Evolutionary conservation across 2,329 filamentous ascomycete species (phyloP).

Genomic region (Beauveria medogensis): DNA sequence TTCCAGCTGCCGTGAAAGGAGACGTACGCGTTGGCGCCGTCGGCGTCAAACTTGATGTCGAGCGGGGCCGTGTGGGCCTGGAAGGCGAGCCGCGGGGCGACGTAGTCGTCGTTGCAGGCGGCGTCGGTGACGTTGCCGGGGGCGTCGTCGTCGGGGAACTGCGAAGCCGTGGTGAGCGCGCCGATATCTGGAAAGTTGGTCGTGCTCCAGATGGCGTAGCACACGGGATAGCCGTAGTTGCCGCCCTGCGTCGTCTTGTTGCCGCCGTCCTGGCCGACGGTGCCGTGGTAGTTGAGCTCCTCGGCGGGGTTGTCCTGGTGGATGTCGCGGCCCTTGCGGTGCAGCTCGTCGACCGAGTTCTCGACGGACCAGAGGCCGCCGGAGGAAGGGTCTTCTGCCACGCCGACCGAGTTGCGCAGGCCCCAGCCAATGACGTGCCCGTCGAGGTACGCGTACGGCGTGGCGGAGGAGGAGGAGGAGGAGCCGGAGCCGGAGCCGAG

Average conservation of each 20-base stretch:
- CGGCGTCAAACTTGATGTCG: slow-evolving; percentile 57
- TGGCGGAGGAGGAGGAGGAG: slow-evolving; percentile 12
- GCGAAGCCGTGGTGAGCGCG: slow-evolving; percentile 36
- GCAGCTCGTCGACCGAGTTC: slow-evolving; percentile 60
- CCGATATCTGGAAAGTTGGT: slow-evolving; percentile 31
- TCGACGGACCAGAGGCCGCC: slow-evolving; percentile 55
- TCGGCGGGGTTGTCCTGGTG: slow-evolving; percentile 64
- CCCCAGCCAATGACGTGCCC: slow-evolving; percentile 56
- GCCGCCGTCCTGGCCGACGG: slow-evolving; percentile 30
- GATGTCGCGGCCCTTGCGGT: slow-evolving; percentile 49
- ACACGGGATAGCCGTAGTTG: slow-evolving; percentile 66
- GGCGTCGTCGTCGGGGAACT: slow-evolving; percentile 35
- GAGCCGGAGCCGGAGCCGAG: slow-evolving; percentile 16
- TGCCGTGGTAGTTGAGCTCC: slow-evolving; percentile 65
- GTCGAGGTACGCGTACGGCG: slow-evolving; percentile 37
- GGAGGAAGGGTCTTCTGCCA: slow-evolving; percentile 51
- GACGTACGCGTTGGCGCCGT: slow-evolving; percentile 54
- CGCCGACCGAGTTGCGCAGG: slow-evolving; percentile 62
- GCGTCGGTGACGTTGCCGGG: slow-evolving; percentile 32
- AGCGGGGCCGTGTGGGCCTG: slow-evolving; percentile 62
- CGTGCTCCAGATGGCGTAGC: slow-evolving; percentile 58
- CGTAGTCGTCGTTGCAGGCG: slow-evolving; percentile 33
- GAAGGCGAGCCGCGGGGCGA: slow-evolving; percentile 48
- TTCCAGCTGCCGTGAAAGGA: slow-evolving; percentile 65
- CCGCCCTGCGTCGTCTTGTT: slow-evolving; percentile 23